Evolutionary conservation across 495 filamentous ascomycete species (phyloP).

Genomic region (Neurospora sp.): DNA sequence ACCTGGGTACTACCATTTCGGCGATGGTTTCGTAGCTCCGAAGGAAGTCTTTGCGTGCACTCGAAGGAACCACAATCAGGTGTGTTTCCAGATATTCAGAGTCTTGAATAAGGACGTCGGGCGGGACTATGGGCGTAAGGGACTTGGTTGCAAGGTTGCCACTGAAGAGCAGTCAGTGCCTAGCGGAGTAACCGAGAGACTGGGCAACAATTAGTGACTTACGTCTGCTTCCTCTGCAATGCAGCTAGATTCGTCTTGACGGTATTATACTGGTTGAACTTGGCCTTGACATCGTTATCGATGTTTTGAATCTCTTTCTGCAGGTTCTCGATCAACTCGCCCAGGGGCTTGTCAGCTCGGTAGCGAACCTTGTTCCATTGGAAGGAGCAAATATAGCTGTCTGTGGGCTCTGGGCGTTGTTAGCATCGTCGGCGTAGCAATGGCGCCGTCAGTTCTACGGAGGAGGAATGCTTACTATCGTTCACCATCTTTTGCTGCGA

Average conservation of each 20-base stretch:
- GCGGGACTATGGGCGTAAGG: slow-evolving; percentile 76
- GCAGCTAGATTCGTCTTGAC: slow-evolving; percentile 71
- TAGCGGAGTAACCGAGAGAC: neutral
- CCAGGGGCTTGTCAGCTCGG: slow-evolving; percentile 76
- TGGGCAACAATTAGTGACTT: slow-evolving; percentile 28
- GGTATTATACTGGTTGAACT: slow-evolving; percentile 86
- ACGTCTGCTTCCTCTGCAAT: slow-evolving; percentile 75
- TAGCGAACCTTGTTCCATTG: slow-evolving; percentile 97
- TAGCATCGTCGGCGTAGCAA: neutral
- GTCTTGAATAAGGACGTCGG: slow-evolving; percentile 65
- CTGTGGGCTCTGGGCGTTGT: slow-evolving; percentile 62
- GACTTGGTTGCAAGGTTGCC: slow-evolving; percentile 93
- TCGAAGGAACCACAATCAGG: slow-evolving; percentile 74
- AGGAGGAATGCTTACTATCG: slow-evolving; percentile 56
- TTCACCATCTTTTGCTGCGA: slow-evolving; percentile 87
- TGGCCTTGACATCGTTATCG: slow-evolving; percentile 88
- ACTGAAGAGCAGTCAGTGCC: slow-evolving; percentile 33
- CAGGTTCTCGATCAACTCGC: slow-evolving; percentile 72
- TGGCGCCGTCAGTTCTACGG: neutral
- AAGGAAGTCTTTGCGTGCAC: slow-evolving; percentile 73
- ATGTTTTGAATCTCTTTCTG: slow-evolving; percentile 82
- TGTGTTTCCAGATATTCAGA: slow-evolving; percentile 97
- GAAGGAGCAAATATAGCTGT: slow-evolving; percentile 83
- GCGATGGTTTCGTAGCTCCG: slow-evolving; percentile 79
- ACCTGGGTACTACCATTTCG: slow-evolving; percentile 79